Percentiles rank a stretch among this genome's conserved stretches.
Evolutionary conservation across 2,329 filamentous ascomycete genomes (phyloP).

Genomic region (Penicillium nordicum): DNA sequence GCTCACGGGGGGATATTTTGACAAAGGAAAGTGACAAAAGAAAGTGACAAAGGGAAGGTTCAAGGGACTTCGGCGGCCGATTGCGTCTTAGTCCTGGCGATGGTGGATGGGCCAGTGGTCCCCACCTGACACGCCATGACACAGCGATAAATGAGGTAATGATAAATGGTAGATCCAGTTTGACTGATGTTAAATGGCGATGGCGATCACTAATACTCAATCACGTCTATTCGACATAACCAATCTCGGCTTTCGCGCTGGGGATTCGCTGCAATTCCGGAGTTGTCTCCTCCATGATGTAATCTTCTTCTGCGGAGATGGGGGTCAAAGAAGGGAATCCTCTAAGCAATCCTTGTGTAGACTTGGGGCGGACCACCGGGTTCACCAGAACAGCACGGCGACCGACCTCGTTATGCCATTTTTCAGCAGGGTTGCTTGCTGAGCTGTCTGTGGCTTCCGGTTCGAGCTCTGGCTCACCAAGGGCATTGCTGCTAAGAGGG

Average conservation of each 20-base stretch:
- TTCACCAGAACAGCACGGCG: slow-evolving; percentile 65
- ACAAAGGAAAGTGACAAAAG: slow-evolving; percentile 11
- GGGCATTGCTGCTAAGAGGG: slow-evolving; percentile 44
- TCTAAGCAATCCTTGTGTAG: slow-evolving; percentile 58
- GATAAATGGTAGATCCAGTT: slow-evolving; percentile 1
- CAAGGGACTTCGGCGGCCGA: slow-evolving; percentile 25
- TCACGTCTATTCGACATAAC: slow-evolving; percentile 14
- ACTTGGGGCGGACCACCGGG: slow-evolving; percentile 55
- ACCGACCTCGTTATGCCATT: slow-evolving; percentile 52
- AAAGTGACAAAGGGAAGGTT: slow-evolving; percentile 20
- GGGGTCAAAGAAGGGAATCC: slow-evolving; percentile 44
- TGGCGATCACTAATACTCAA: not conserved
- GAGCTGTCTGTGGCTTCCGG: slow-evolving; percentile 6
- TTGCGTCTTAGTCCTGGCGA: not conserved
- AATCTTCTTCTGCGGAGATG: slow-evolving; percentile 34
- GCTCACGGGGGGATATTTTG: slow-evolving; percentile 2
- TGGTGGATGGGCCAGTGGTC: not conserved
- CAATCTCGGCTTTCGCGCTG: slow-evolving; percentile 20
- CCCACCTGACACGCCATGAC: not conserved
- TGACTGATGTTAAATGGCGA: not conserved
- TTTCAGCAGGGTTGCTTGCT: slow-evolving; percentile 36
- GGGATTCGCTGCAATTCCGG: slow-evolving; percentile 58
- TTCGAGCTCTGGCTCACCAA: slow-evolving; percentile 54
- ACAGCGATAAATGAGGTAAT: not conserved
- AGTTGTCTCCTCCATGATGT: slow-evolving; percentile 29